Evolutionary conservation across 2,329 filamentous ascomycete genomes (phyloP).

Genomic region (Alternaria infectoria): DNA sequence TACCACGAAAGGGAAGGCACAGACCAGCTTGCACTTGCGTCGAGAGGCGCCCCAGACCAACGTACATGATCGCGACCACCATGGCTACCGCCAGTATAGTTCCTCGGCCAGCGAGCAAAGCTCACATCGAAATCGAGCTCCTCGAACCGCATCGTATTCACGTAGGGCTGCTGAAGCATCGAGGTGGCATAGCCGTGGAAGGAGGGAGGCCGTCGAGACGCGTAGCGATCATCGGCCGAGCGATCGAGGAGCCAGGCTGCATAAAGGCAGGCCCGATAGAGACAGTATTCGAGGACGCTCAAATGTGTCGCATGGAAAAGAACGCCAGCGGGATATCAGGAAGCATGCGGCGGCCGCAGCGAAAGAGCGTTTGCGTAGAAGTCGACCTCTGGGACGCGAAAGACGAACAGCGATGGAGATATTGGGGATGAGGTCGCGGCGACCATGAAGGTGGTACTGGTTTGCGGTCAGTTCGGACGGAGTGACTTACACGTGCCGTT

Average conservation of each 20-base stretch:
- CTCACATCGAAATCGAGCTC: neutral
- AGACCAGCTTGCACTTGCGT: neutral
- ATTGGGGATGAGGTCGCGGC: neutral
- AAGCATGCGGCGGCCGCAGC: neutral
- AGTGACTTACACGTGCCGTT: neutral
- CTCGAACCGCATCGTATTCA: neutral
- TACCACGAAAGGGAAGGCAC: neutral
- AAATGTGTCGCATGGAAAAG: neutral
- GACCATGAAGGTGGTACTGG: neutral
- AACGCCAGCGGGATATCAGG: neutral
- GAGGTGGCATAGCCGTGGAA: neutral
- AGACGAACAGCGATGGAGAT: neutral
- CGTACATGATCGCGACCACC: neutral
- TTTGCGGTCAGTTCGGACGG: neutral
- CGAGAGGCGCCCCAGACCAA: neutral
- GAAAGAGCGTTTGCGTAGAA: neutral
- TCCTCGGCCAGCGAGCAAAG: neutral
- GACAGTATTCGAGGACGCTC: neutral
- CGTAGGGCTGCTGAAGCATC: neutral
- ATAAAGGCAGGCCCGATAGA: neutral
- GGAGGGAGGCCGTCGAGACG: neutral
- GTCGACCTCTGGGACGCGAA: neutral
- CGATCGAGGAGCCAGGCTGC: neutral
- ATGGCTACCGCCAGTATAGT: neutral
- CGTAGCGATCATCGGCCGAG: neutral